Conservation (phyloP, 192 early-diverging fungal genomes). For the Allomyces macrogynus region DNA sequence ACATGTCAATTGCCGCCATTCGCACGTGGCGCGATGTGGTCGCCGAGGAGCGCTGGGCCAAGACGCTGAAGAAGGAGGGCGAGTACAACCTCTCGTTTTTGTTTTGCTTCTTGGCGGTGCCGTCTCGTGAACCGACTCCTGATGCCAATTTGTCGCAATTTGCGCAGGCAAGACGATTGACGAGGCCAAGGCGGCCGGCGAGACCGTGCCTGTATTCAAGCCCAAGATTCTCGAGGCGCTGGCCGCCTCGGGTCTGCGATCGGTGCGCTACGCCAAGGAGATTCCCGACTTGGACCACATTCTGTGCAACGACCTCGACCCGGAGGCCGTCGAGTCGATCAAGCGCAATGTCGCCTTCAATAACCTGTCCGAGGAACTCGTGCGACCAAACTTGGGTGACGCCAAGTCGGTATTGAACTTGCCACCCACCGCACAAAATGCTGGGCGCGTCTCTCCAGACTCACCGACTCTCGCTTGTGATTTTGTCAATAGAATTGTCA, state of each 20-base stretch:
- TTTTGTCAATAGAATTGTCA: slow-evolving; percentile 22
- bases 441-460: neutral
- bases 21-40: slow-evolving; percentile 69
- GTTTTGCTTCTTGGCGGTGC: neutral
- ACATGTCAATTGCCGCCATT: slow-evolving; percentile 94
- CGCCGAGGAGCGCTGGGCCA: slow-evolving; percentile 23
- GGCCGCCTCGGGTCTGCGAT: slow-evolving; percentile 80
- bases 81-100: slow-evolving; percentile 8
- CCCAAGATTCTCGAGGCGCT: slow-evolving; percentile 66
- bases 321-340: slow-evolving; percentile 78
- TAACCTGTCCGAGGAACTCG: slow-evolving; percentile 42
- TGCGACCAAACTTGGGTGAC: slow-evolving; percentile 66
- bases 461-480: neutral
- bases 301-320: slow-evolving; percentile 75
- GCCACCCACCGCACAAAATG: neutral
- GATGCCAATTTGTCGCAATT: slow-evolving; percentile 11
- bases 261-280: slow-evolving; percentile 92
- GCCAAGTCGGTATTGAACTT: slow-evolving; percentile 34
- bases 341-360: slow-evolving; percentile 69
- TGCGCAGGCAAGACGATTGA: slow-evolving; percentile 7
- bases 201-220: slow-evolving; percentile 22
- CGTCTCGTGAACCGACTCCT: slow-evolving; percentile 1
- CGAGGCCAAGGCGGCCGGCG: slow-evolving; percentile 6
- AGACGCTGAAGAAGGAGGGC: slow-evolving; percentile 5
- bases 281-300: slow-evolving; percentile 57